Evolutionary conservation across 257 asterid genomes (phyloP).

Genomic region (Ballota nigra): DNA sequence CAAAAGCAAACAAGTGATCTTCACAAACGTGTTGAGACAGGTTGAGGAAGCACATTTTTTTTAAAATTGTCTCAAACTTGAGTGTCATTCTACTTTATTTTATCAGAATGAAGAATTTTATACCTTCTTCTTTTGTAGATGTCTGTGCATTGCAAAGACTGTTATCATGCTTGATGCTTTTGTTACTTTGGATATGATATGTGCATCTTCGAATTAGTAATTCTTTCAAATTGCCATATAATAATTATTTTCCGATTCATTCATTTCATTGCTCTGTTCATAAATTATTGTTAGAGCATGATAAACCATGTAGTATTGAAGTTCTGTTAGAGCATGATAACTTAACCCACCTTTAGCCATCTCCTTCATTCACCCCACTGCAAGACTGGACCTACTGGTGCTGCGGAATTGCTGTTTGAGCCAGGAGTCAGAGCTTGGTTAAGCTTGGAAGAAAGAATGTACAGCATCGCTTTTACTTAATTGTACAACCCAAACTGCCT

Average conservation of each 20-base stretch:
- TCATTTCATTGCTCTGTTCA: neutral
- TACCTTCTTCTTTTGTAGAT: neutral
- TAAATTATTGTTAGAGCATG: neutral
- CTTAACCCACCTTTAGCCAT: too few relatives aligned
- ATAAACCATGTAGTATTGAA: neutral
- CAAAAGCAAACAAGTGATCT: slow-evolving; percentile 23
- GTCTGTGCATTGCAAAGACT: neutral
- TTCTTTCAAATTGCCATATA: neutral
- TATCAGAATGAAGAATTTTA: neutral
- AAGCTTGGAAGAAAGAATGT: too few relatives aligned
- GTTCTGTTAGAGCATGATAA: neutral
- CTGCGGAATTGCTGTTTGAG: too few relatives aligned
- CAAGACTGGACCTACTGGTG: too few relatives aligned
- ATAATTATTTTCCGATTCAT: neutral
- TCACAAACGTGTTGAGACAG: slow-evolving; percentile 36
- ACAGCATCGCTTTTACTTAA: too few relatives aligned
- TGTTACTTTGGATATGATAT: neutral
- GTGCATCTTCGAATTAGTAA: neutral
- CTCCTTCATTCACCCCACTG: neutral
- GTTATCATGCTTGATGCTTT: neutral
- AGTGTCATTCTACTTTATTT: neutral
- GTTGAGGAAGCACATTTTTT: slow-evolving; percentile 19
- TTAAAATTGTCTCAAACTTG: neutral
- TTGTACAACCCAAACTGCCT: neutral
- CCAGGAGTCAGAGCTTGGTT: too few relatives aligned